Conservation (phyloP, 2,329 filamentous ascomycete species). For the Xylaria polymorpha region DNA sequence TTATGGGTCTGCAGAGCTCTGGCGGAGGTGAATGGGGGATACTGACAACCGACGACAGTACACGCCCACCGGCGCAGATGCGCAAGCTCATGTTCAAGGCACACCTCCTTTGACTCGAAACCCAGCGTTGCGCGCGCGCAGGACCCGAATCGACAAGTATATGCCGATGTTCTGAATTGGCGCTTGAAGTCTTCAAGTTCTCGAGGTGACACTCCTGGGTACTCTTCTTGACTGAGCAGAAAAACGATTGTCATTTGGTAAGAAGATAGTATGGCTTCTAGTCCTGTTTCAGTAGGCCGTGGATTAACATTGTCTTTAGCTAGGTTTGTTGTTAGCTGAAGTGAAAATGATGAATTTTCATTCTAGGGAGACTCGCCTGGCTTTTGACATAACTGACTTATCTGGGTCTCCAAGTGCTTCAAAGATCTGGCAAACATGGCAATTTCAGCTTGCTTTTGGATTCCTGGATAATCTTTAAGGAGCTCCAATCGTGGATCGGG, state of each 20-base stretch:
- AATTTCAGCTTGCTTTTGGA: background rate
- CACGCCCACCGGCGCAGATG: constrained; percentile 5
- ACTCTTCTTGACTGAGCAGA: constrained; percentile 9
- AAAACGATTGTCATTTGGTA: constrained; percentile 13
- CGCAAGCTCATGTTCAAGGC: background rate
- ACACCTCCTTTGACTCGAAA: constrained; percentile 8
- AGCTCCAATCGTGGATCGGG: constrained; percentile 1
- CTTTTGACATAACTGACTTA: background rate
- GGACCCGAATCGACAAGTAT: constrained; percentile 15
- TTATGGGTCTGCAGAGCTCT: constrained; percentile 3
- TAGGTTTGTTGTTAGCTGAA: background rate
- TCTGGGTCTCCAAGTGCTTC: background rate
- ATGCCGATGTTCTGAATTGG: constrained; percentile 15
- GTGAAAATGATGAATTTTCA: background rate
- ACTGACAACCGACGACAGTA: background rate
- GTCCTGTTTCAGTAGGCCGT: background rate
- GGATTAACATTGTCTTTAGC: background rate
- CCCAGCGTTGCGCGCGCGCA: constrained; percentile 12
- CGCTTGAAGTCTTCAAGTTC: constrained; percentile 17
- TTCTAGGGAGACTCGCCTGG: background rate
- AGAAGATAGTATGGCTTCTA: constrained; percentile 6
- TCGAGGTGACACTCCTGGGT: constrained; percentile 8
- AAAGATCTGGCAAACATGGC: background rate
- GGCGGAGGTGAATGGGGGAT: constrained; percentile 6
- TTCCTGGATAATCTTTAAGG: background rate